Evolutionary conservation across 208 protist species (phyloP), one percentile per base, ranked within the genome.

Genomic region (Sergeia podlipaevii): DNA sequence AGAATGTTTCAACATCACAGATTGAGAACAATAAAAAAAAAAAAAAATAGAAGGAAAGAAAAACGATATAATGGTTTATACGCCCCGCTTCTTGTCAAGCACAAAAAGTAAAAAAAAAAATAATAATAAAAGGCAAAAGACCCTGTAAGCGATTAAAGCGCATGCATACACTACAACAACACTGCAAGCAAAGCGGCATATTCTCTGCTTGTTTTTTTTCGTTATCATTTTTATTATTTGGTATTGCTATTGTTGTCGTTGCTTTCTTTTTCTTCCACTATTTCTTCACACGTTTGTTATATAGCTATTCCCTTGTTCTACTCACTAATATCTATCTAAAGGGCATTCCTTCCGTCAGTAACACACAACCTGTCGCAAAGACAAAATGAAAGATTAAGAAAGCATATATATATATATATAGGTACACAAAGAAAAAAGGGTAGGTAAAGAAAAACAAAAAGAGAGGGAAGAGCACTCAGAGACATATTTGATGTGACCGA

Each of bases 11-110:
- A 10, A 51, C 1, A 51, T 17, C 21, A 34, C 2, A 17, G 30
- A 44, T n/a, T n/a, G n/a, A n/a, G n/a, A n/a, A n/a, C n/a, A n/a
- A 4, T 2, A 59, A 59, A 32, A 66, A 50, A 66, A 50, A 66
- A 45, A 46, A 38, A 20, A 63, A 26, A 28, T 18, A 49, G 30
- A 52, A 43, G 11, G 24, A 20, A 56, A 13, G 27, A 26, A 56
- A 30, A 11, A 44, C 39, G 21, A 63, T 44, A 63, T 42, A 39
- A 39, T 8, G n/a, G n/a, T n/a, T n/a, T n/a, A n/a, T n/a, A n/a
- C n/a, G n/a, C n/a, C n/a, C n/a, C n/a, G n/a, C n/a, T n/a, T n/a
- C n/a, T n/a, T n/a, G n/a, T n/a, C n/a, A 29, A 23, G 11, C 5
- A 57, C 26, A 37, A 18, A 45, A 56, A 26, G 29, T 18, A 45